Conservation (phyloP, 129 eudicot genomes). For the Rutidosis leptorrhynchoides region DNA sequence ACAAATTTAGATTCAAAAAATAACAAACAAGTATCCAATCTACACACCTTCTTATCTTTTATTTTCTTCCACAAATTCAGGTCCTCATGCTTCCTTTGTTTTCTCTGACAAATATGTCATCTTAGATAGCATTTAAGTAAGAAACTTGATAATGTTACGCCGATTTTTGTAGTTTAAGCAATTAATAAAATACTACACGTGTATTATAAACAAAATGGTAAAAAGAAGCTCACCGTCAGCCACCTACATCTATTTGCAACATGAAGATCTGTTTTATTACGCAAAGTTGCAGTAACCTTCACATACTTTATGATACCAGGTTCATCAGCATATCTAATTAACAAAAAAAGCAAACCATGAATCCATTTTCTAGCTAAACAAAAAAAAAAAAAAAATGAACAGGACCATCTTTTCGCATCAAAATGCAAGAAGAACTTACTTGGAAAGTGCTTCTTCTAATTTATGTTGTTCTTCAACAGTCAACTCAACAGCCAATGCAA, state of each 20-base stretch:
- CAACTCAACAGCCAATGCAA: slow-evolving; percentile 75
- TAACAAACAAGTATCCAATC: slow-evolving; percentile 10
- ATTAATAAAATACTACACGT: neutral
- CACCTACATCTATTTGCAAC: slow-evolving; percentile 90
- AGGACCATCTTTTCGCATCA: neutral
- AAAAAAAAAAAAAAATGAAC: neutral
- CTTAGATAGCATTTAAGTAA: slow-evolving; percentile 25
- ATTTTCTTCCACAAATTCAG: slow-evolving; percentile 52
- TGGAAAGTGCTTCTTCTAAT: slow-evolving; percentile 79
- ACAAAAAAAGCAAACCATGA: neutral
- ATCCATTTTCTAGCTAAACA: neutral
- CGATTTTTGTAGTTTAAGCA: neutral
- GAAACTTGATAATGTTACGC: slow-evolving; percentile 5
- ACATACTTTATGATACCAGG: slow-evolving; percentile 76
- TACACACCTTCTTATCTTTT: slow-evolving; percentile 68
- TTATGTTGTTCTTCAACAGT: slow-evolving; percentile 72
- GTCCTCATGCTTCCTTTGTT: slow-evolving; percentile 83
- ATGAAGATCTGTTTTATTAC: slow-evolving; percentile 86
- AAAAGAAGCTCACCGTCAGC: slow-evolving; percentile 72
- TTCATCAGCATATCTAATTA: slow-evolving; percentile 61
- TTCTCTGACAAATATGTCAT: slow-evolving; percentile 58
- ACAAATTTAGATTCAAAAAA: slow-evolving; percentile 11
- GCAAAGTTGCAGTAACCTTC: slow-evolving; percentile 76
- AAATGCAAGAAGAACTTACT: slow-evolving; percentile 47
- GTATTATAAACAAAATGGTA: neutral